Conservation (phyloP, 345 rosid genomes). For the Arabis alpina region DNA sequence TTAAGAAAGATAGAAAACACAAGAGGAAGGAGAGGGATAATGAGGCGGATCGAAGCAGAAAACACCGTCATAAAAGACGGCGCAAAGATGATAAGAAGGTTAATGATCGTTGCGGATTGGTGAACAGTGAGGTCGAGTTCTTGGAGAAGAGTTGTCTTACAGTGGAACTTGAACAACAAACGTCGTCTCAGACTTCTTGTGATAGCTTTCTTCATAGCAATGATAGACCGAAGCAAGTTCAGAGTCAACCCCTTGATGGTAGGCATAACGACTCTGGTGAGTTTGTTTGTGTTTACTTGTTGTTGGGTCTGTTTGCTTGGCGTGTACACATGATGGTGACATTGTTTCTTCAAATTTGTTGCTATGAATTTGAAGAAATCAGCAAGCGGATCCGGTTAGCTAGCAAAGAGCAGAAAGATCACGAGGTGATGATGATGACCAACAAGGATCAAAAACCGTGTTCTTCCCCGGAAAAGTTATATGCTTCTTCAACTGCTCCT, state of each 20-base stretch:
- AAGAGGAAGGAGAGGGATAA: conserved; percentile 36
- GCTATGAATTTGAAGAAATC: conserved; percentile 61
- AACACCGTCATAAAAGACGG: conserved; percentile 27
- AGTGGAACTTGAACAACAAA: conserved; percentile 62
- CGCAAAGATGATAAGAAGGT: conserved; percentile 40
- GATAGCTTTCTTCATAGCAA: conserved; percentile 45
- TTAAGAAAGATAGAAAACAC: conserved; percentile 43
- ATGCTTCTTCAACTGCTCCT: conserved; percentile 30
- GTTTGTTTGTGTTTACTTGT: conserved; percentile 51
- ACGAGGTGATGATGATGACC: conserved; percentile 45
- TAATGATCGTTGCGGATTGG: conserved; percentile 41
- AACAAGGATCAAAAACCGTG: conserved; percentile 45
- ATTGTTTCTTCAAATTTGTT: conserved; percentile 50
- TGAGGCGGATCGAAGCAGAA: conserved; percentile 40
- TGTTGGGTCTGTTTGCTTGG: conserved; percentile 58
- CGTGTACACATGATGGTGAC: conserved; percentile 42
- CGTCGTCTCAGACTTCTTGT: conserved; percentile 45
- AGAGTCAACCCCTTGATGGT: conserved; percentile 43
- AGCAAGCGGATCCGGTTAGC: conserved; percentile 55
- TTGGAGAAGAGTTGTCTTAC: conserved; percentile 64
- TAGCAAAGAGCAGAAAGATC: conserved; percentile 55
- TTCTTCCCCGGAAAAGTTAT: conserved; percentile 18
- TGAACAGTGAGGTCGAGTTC: conserved; percentile 44
- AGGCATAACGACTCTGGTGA: conserved; percentile 59
- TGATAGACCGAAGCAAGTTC: conserved; percentile 42